phyloP scores from a whole-genome alignment of 1,284 basidiomycete genomes.

The Cutaneotrichosporon dermatis region DNA sequence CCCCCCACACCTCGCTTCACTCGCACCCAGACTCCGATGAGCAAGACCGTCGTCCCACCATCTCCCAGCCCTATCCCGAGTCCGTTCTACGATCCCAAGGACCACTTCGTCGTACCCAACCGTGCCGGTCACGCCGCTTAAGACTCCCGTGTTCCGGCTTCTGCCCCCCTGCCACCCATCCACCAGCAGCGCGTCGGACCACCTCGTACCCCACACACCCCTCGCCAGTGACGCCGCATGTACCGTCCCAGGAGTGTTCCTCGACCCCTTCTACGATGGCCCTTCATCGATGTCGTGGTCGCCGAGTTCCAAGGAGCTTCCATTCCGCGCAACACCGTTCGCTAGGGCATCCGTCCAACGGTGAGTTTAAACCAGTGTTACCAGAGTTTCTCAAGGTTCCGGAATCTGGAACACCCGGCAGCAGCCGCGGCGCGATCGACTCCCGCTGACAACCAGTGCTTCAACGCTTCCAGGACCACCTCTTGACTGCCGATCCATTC shows the following conservation, averaged over 20 bases:
- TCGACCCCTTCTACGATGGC: background rate
- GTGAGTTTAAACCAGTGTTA: background rate
- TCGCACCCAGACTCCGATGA: background rate
- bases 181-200: background rate
- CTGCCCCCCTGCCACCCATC: background rate
- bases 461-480: background rate
- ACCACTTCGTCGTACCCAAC: background rate
- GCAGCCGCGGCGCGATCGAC: too few species aligned
- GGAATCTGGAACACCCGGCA: too few species aligned
- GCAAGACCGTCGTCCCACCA: background rate
- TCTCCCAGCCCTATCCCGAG: background rate
- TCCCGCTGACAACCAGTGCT: conserved; percentile 1
- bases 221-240: background rate
- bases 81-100: background rate
- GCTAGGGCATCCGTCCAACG: background rate
- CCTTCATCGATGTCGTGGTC: too few species aligned
- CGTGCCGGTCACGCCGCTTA: background rate
- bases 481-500: background rate
- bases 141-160: background rate
- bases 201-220: background rate
- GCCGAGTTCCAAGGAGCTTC: background rate
- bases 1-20: conserved; percentile 1
- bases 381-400: background rate
- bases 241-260: background rate
- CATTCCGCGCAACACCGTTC: background rate